Conservation (phyloP, 306 rosid species). For the Begonia loranthoides region DNA sequence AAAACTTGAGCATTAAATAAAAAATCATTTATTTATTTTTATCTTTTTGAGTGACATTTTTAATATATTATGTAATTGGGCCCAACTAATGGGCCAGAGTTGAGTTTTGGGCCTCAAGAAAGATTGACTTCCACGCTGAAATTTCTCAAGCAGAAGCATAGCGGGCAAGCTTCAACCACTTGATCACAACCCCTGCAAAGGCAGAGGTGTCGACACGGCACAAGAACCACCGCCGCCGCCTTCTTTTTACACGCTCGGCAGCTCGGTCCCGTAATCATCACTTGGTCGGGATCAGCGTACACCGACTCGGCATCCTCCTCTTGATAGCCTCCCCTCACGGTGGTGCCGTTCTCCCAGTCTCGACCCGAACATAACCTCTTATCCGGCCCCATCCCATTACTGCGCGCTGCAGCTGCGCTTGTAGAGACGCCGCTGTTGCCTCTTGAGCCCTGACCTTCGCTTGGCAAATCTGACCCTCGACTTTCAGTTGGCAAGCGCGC, state of each 20-base stretch:
- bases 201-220: slow-evolving; percentile 84
- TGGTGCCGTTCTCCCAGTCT: slow-evolving; percentile 22
- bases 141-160: slow-evolving; percentile 49
- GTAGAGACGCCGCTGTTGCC: slow-evolving; percentile 49
- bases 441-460: slow-evolving; percentile 73
- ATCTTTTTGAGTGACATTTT: too few relatives aligned
- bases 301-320: slow-evolving; percentile 90
- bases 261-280: slow-evolving; percentile 30
- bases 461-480: slow-evolving; percentile 69
- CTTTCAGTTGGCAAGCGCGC: slow-evolving; percentile 59
- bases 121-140: slow-evolving; percentile 62
- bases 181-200: slow-evolving; percentile 58
- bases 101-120: slow-evolving; percentile 28
- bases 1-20: too few relatives aligned
- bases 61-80: too few relatives aligned
- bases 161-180: slow-evolving; percentile 53
- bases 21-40: too few relatives aligned
- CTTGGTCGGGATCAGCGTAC: slow-evolving; percentile 59
- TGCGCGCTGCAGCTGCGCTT: slow-evolving; percentile 70
- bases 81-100: too few relatives aligned
- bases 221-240: slow-evolving; percentile 56
- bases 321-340: slow-evolving; percentile 19
- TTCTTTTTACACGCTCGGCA: slow-evolving; percentile 59
- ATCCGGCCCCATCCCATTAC: slow-evolving; percentile 29
- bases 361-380: slow-evolving; percentile 11